Percentiles rank a stretch among this genome's conserved stretches.
phyloP scores from a whole-genome alignment of 75 land plant genomes.

The Cupressus sempervirens region DNA sequence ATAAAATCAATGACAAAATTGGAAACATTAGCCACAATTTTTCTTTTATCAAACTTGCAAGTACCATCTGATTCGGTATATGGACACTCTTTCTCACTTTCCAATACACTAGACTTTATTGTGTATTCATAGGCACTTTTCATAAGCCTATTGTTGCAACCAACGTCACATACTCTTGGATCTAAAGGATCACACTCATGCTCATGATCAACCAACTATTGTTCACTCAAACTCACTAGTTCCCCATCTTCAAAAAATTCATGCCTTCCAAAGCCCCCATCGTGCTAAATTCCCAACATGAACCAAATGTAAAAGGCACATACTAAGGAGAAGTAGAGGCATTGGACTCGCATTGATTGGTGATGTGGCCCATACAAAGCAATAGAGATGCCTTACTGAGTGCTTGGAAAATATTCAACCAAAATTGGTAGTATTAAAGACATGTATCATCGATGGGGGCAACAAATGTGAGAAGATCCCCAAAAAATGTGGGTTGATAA shows the following conservation, averaged over 20 bases:
- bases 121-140: conserved; percentile 82
- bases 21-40: conserved; percentile 75
- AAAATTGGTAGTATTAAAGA: too few species aligned
- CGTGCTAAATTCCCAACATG: conserved; percentile 93
- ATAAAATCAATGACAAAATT: conserved; percentile 74
- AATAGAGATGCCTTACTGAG: too few species aligned
- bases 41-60: conserved; percentile 76
- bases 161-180: conserved; percentile 63
- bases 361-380: too few species aligned
- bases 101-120: conserved; percentile 74
- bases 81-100: conserved; percentile 83
- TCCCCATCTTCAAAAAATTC: conserved; percentile 63
- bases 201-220: conserved; percentile 92
- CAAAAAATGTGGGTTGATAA: too few species aligned
- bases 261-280: conserved; percentile 90
- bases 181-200: conserved; percentile 87
- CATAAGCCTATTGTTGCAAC: conserved; percentile 96
- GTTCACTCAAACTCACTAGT: conserved; percentile 87
- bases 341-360: too few species aligned
- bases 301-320: too few species aligned
- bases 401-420: too few species aligned
- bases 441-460: too few species aligned
- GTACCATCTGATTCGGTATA: conserved; percentile 63
- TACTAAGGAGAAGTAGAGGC: too few species aligned
- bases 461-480: too few species aligned